Conservation (phyloP, 208 protist genomes). For the Acanthamoeba healyi region DNA sequence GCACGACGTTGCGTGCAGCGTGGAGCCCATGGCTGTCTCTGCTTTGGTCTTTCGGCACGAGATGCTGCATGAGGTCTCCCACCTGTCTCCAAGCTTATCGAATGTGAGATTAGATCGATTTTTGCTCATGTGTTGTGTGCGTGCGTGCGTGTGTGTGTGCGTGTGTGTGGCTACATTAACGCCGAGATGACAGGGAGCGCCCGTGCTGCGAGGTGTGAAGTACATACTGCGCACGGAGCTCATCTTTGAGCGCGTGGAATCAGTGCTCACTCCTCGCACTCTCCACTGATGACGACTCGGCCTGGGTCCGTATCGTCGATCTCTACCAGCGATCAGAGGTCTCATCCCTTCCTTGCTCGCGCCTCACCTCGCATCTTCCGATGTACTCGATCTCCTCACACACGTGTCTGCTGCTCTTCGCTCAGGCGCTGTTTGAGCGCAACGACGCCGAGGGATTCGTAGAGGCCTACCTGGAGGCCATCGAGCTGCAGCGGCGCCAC, state of each 20-base stretch:
- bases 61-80: neutral
- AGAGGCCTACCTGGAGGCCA: constrained; percentile 35
- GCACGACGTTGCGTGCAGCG: neutral
- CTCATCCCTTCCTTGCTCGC: neutral
- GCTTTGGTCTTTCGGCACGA: constrained; percentile 4
- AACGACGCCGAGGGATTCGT: neutral
- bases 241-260: constrained; percentile 19
- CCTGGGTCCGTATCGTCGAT: neutral
- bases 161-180: neutral
- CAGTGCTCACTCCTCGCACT: neutral
- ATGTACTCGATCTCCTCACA: too few relatives aligned
- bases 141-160: neutral
- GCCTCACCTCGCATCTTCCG: too few relatives aligned
- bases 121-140: too few relatives aligned
- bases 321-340: constrained; percentile 25
- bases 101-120: too few relatives aligned
- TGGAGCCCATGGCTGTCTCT: neutral
- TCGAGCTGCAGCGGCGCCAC: neutral
- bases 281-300: neutral
- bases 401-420: neutral
- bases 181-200: neutral
- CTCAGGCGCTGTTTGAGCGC: neutral
- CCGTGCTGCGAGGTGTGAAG: neutral
- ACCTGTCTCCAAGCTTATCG: too few relatives aligned
- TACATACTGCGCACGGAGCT: constrained; percentile 48